These are phyloP conservation scores for Arthrobotrys pseudoclavata DNA, from an alignment of 2,329 filamentous ascomycete genomes.

Conservation along the genomic window DNA sequence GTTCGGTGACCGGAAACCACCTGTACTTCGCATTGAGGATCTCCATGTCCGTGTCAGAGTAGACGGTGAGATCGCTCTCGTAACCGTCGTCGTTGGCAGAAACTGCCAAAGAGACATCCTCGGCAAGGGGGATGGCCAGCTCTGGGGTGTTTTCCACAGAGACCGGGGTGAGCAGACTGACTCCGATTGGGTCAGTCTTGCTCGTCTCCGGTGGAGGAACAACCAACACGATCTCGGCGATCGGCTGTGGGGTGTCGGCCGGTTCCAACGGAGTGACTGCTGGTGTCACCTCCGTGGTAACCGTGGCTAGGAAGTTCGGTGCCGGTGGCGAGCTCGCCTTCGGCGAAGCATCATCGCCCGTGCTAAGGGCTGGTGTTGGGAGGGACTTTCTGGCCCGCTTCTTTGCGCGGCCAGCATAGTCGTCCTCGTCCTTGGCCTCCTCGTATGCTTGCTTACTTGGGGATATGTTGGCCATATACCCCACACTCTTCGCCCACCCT, in stretches of 20 bases:
- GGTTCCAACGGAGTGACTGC: slow-evolving; percentile 34
- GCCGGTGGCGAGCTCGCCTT: slow-evolving; percentile 52
- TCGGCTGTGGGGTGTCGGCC: slow-evolving; percentile 23
- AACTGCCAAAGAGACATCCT: slow-evolving; percentile 7
- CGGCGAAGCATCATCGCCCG: slow-evolving; percentile 45
- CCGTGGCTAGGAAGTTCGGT: slow-evolving; percentile 28
- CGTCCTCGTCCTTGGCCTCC: slow-evolving; percentile 57
- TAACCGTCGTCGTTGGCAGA: slow-evolving; percentile 46
- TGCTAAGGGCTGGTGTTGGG: slow-evolving; percentile 47
- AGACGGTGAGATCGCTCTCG: slow-evolving; percentile 55
- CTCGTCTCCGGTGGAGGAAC: slow-evolving; percentile 13
- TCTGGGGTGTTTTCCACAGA: slow-evolving; percentile 24
- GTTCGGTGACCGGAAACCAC: slow-evolving; percentile 35
- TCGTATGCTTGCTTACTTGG: slow-evolving; percentile 48
- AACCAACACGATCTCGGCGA: slow-evolving; percentile 30
- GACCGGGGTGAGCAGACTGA: slow-evolving; percentile 14
- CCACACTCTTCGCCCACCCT: slow-evolving; percentile 76
- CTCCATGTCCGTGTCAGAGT: slow-evolving; percentile 57
- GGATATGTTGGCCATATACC: slow-evolving; percentile 47
- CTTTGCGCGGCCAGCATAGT: slow-evolving; percentile 55
- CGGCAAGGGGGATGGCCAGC: slow-evolving; percentile 8
- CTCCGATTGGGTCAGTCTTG: slow-evolving; percentile 25
- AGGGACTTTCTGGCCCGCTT: slow-evolving; percentile 57
- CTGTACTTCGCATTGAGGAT: slow-evolving; percentile 57
- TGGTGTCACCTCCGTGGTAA: slow-evolving; percentile 39